A percentile compares a stretch with the other conserved stretches of the same genome.
Conservation (phyloP, 1,284 basidiomycete genomes). For the Cryptococcus floricola region DNA sequence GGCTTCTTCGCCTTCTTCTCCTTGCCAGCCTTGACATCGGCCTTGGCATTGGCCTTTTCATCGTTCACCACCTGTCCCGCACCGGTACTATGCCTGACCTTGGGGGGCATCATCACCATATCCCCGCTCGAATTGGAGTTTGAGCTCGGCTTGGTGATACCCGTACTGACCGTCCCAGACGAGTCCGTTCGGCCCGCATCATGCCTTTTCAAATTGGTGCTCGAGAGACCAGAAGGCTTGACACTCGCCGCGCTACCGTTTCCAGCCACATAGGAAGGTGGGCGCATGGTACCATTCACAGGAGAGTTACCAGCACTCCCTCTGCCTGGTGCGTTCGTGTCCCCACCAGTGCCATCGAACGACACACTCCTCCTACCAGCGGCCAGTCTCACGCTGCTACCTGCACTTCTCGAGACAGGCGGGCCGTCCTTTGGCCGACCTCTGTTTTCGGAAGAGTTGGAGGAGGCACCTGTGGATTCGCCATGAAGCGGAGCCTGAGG, state of each 20-base stretch:
- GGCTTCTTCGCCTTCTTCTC: slow-evolving; percentile 21
- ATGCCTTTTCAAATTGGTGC: slow-evolving; percentile 3
- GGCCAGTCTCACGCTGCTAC: not conserved
- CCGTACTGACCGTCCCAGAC: not conserved
- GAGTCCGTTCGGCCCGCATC: not conserved
- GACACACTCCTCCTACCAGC: not conserved
- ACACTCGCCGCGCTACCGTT: not conserved
- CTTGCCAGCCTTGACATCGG: slow-evolving; percentile 5
- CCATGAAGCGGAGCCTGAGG: not conserved
- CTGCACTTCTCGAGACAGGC: not conserved
- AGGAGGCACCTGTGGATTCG: not conserved
- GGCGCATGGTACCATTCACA: not conserved
- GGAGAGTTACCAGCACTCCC: not conserved
- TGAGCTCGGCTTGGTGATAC: not conserved
- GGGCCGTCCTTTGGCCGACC: not conserved
- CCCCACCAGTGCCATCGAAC: not conserved
- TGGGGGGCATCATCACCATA: not conserved
- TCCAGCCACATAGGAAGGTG: not conserved
- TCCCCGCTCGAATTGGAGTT: slow-evolving; percentile 1
- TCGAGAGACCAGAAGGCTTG: not conserved
- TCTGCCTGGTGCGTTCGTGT: slow-evolving; percentile 1
- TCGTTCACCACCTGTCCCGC: slow-evolving; percentile 2
- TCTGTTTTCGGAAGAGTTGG: not conserved
- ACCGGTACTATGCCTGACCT: slow-evolving; percentile 5
- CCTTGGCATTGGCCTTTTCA: slow-evolving; percentile 8